Base-by-base conservation (phyloP, 768 basidiomycete species). In the Suillus discolor region DNA sequence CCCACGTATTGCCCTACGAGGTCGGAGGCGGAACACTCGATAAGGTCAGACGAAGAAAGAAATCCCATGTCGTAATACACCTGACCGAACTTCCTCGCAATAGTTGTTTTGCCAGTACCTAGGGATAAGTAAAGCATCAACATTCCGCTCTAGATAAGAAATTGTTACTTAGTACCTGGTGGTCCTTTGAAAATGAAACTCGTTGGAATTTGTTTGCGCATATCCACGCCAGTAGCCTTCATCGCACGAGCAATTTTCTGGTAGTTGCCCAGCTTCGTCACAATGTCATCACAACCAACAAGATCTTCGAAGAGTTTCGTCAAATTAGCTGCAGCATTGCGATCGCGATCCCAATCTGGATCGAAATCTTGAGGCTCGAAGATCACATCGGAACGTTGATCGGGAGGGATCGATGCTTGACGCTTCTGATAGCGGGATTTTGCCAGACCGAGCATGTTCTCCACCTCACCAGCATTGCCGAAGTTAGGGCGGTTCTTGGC, bases 141-240 rank as follows among this genome's bases (percentile, higher is more conserved):
- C 49, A 31, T 25, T 15, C 41, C 12, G 54, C 20, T 55, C 34
- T 0, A 39, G 13, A 44, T 11, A 6, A 47, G 15, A 25, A 42
- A 4, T 6, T 13, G 13, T 15, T 55, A 71, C 79, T 69, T 70
- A n/a, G n/a, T n/a, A 88, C 85, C 89, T 66, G 89, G 90, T 6
- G 89, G 90, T 0, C 90, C 89, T 69, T 88, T 90, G 80, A 91
- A 90, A 2, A 91, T 76, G 60, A 90, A 91, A 49, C 81, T 81
- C n/a, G 75, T 89, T 0, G 89, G 89, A 47, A 90, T 83, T 18
- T 81, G 77, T n/a, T 82, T 78, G 4, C 83, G 79, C 23, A 80
- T 74, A 66, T 88, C 82, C 42, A 79, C 71, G 3, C 80, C 79
- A 38, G 77, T 72, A 0, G 68, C 69, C 69, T 83, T 84, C 74